Base-by-base conservation (phyloP, 1,139 yeast species). In the Nakaseomyces kungkrabaensis region DNA sequence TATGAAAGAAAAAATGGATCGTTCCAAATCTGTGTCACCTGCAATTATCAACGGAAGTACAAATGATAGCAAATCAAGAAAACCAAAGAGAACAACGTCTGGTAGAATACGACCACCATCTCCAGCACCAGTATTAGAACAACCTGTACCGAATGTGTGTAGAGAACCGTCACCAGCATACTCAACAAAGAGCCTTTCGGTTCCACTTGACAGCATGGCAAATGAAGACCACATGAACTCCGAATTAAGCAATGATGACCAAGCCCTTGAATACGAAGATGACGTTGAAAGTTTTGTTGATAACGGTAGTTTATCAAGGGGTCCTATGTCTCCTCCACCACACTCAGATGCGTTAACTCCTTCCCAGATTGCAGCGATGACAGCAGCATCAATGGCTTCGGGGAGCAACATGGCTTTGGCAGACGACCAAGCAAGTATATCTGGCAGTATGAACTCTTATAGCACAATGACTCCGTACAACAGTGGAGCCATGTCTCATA, bases 401-500 rank as follows among this genome's bases (percentile, higher is more conserved):
- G 25, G 17, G 17, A 47, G 29, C 24, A 43, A 27, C 6, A 8
- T 26, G 33, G 26, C 48, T 5, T 13, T 41, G 22, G 24, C 52
- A 27, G 45, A 25, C 37, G 44, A 47, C 25, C 45, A 36, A 33
- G 24, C 52, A 2, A 48, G 43, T 43, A 48, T 53, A 9, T 46
- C 54, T n/a, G 44, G 34, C 3, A 7, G 34, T 17, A 13, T 41
- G 24, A 27, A 24, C 11, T 24, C 43, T 10, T 56, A 56, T 42
- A 53, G 53, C 4, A 29, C 31, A 29, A 7, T 29, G 31, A 29
- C 52, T 45, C 56, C 50, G 43, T 47, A 53, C 10, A 50, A 48
- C 25, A 38, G 31, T 25, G 51, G 51, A 22, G 52, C 56, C n/a
- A 50, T 58, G n/a, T 56, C 55, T 13, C 57, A 58, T 41, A 56